Conservation (phyloP, 2,329 filamentous ascomycete genomes). For the Fusarium anguioides region DNA sequence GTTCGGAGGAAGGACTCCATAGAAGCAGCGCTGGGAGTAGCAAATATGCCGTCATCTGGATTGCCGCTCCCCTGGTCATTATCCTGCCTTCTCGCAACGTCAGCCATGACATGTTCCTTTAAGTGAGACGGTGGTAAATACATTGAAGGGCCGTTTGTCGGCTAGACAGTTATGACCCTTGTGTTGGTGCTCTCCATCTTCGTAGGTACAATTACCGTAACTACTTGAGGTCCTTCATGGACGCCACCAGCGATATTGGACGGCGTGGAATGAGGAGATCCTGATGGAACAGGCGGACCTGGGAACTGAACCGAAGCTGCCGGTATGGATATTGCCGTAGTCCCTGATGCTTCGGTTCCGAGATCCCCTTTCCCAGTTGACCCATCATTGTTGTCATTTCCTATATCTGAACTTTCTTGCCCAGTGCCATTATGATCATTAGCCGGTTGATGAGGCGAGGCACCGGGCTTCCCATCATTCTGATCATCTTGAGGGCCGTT, state of each 20-base stretch:
- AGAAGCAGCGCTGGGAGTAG: neutral
- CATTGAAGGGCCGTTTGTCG: constrained; percentile 19
- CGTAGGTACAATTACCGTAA: constrained; percentile 43
- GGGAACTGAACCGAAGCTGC: neutral
- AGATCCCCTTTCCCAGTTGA: neutral
- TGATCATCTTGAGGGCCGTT: neutral
- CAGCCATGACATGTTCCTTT: neutral
- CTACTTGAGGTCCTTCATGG: constrained; percentile 20
- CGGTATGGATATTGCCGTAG: neutral
- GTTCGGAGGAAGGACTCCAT: neutral
- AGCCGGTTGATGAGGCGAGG: neutral
- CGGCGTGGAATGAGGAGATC: neutral
- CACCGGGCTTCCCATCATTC: neutral
- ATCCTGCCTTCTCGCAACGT: constrained; percentile 3
- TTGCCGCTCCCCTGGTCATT: neutral
- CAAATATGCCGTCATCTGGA: neutral
- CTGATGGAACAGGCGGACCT: neutral
- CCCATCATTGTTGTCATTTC: neutral
- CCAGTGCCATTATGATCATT: neutral
- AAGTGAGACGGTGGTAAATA: neutral
- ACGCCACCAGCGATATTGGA: neutral
- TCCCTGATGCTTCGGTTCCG: neutral
- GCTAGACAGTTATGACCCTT: constrained; percentile 28
- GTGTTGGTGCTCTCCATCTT: constrained; percentile 35
- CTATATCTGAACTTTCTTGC: neutral